Evolutionary conservation across 345 rosid species (phyloP), one percentile per base, ranked within the genome.

Genomic region (Hypericum androsaemum): DNA sequence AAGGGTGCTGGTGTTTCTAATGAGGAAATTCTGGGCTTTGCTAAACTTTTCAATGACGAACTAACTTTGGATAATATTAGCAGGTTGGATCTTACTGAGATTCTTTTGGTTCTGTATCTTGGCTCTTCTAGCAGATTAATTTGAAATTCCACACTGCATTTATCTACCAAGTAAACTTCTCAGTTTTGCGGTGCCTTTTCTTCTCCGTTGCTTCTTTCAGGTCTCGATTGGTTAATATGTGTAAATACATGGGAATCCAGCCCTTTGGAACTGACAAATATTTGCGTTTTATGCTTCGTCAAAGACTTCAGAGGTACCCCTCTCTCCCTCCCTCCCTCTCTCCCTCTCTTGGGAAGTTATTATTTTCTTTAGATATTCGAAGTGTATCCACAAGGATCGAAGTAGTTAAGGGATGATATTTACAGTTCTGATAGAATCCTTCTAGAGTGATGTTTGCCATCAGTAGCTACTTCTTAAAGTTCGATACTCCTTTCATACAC

Each of bases 221-320:
- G 82, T 78, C 97, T 59, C 88, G 96, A 39, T 63, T 89, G 50
- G 96, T 89, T 66, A 89, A 79, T 70, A 89, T 89, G 97, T 89
- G 96, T 82, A 86, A 86, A 61, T 89, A 89, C 73, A 89, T 89
- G 97, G 97, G 97, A 68, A 79, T 86, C 64, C 84, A 82, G 56
- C 97, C 97, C 44, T 86, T 64, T 41, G 97, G 97, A 61, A 89
- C 97, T 47, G 97, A 86, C 73, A 94, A 95, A 52, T 84, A 89
- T 69, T 68, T 89, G 47, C 97, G 97, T 8, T 86, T 66, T 68
- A 86, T 84, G 97, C 97, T 89, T 62, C 83, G 96, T 60, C 79
- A 65, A 75, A 80, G 96, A 76, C 64, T 89, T 43, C 88, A 82
- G 56, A 82, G 82, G 97, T 86, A 80, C 71, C 7, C n/a, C 38